Percentiles rank a stretch among this genome's conserved stretches.
Evolutionary conservation across 192 early-diverging fungal genomes (phyloP).

Genomic region (Tieghemiomyces parasiticus): DNA sequence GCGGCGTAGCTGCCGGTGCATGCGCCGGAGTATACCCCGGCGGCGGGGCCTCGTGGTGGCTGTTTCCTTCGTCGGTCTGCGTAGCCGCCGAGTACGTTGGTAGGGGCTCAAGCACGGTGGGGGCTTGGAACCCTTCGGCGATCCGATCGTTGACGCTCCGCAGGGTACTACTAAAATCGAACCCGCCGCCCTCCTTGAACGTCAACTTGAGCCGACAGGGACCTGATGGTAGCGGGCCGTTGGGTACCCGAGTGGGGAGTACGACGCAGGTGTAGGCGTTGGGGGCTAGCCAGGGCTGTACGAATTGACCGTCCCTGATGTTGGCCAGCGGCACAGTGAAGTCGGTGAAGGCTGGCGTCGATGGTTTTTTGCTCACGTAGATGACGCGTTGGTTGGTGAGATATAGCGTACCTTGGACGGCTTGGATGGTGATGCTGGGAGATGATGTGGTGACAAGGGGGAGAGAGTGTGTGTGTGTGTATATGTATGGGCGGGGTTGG

Average conservation of each 20-base stretch:
- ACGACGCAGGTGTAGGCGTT: background rate
- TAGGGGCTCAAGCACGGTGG: background rate
- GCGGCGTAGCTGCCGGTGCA: no score
- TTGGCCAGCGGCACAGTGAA: background rate
- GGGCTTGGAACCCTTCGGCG: background rate
- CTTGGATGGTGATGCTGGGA: background rate
- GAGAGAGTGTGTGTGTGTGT: background rate
- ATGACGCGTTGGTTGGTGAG: background rate
- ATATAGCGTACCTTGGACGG: background rate
- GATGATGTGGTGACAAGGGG: background rate
- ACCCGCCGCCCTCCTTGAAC: slow-evolving; percentile 9
- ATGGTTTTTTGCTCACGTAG: background rate
- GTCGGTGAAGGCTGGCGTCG: background rate
- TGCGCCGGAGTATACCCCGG: no score
- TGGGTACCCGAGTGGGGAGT: background rate
- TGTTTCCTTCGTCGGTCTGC: no score
- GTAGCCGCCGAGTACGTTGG: background rate
- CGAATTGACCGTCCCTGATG: slow-evolving; percentile 4
- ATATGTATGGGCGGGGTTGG: background rate
- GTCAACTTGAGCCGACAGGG: background rate
- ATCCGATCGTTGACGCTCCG: background rate
- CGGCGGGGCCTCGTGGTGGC: no score
- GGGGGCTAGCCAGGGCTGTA: slow-evolving; percentile 2
- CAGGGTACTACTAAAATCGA: background rate
- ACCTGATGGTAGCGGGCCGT: background rate